Evolutionary conservation across 257 asterid species (phyloP).

Genomic region (Ligustrum vulgare): DNA sequence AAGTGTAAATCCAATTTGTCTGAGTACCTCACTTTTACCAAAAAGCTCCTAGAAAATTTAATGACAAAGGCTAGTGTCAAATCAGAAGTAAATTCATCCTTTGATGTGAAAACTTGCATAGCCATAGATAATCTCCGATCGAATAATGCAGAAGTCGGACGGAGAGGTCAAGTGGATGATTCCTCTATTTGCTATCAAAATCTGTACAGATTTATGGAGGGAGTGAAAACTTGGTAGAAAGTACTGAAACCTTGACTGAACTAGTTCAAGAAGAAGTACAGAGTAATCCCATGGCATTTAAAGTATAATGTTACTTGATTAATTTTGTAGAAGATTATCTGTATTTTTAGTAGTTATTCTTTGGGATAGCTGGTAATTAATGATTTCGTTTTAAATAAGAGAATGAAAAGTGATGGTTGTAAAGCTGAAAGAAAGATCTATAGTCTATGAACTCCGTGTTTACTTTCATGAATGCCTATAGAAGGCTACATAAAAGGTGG

Average conservation of each 20-base stretch:
- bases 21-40: conserved; percentile 27
- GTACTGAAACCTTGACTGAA: conserved; percentile 20
- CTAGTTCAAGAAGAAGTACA: conserved; percentile 22
- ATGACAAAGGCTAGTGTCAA: conserved; percentile 37
- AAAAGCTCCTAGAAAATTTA: conserved; percentile 25
- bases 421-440: too few relatives aligned
- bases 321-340: not conserved
- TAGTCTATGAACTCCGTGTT: too few relatives aligned
- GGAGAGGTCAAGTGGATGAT: conserved; percentile 19
- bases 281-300: conserved; percentile 27
- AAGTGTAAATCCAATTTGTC: conserved; percentile 28
- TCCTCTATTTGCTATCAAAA: conserved; percentile 26
- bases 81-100: conserved; percentile 13
- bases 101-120: conserved; percentile 15
- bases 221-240: conserved; percentile 24
- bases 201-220: conserved; percentile 25
- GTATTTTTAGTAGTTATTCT: conserved; percentile 14
- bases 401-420: too few relatives aligned
- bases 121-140: conserved; percentile 17
- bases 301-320: conserved; percentile 10
- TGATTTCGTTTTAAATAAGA: too few relatives aligned
- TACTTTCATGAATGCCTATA: too few relatives aligned
- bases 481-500: too few relatives aligned
- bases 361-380: not conserved
- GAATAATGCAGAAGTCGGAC: conserved; percentile 31